Evolutionary conservation across 805 yeast species (phyloP), one percentile per base, ranked within the genome.

Genomic region (Yamadazyma sp.): DNA sequence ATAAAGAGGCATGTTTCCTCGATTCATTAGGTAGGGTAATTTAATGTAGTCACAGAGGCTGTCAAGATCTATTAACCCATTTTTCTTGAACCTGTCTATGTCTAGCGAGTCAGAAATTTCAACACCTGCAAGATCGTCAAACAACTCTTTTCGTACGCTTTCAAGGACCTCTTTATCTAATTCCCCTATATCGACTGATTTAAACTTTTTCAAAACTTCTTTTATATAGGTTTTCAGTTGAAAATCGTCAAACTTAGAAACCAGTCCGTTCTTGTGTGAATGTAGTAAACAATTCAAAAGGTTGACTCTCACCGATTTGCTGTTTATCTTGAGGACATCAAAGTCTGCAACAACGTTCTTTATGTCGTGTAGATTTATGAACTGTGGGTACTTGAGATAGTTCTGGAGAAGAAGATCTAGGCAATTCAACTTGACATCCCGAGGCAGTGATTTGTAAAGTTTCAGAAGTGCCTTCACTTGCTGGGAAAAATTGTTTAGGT

Each of bases 1-100:
- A 22, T 26, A 43, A 9, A 46, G 25, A 3, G 51, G 45, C 13
- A 53, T 49, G 38, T 46, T 52, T 16, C 42, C 40, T 12, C 19
- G 22, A 6, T 24, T 6, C 17, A 18, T 16, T 9, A 9, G n/a
- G 14, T 9, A 36, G 4, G 32, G 37, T 6, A 29, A n/a, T 4
- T 42, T 37, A 5, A 64, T 55, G 37, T 57, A 62, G 3, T 39
- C 17, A 37, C 62, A 55, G 6, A 65, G 37, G 4, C 40, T 40
- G 1, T 44, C 44, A 19, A 52, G 49, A 16, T 52, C 50, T 10
- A 60, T 36, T 7, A 46, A 37, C 7, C 59, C 60, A 17, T 50
- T 45, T 10, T 24, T 20, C 22, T 37, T 40, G 17, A 27, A 42
- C 15, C 18, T 32, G 2, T 44, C 32, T 10, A 38, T 35, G 20